Evolutionary conservation across 1,284 basidiomycete genomes (phyloP).

Genomic region (Ustilago bromivora): DNA sequence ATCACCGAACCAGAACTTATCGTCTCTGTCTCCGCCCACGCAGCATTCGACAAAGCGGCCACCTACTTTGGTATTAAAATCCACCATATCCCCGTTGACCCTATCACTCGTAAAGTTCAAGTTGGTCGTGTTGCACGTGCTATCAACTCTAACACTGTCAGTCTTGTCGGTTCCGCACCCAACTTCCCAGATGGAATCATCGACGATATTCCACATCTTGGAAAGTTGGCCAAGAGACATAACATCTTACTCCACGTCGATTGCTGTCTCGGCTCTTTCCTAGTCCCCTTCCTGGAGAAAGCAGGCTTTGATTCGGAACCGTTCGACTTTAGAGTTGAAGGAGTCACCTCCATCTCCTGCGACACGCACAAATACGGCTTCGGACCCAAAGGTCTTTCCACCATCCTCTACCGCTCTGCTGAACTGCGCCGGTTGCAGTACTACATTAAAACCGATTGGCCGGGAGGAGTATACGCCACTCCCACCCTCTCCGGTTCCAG

Average conservation of each 20-base stretch:
- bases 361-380: constrained; percentile 70
- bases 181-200: constrained; percentile 74
- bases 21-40: constrained; percentile 86
- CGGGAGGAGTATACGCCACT: constrained; percentile 68
- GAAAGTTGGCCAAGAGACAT: constrained; percentile 79
- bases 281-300: constrained; percentile 66
- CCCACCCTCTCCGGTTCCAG: constrained; percentile 71
- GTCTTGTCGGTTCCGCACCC: constrained; percentile 89
- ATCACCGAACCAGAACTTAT: constrained; percentile 95
- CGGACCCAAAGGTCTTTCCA: constrained; percentile 66
- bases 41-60: constrained; percentile 93
- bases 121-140: constrained; percentile 79
- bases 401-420: constrained; percentile 61
- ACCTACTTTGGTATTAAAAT: constrained; percentile 93
- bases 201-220: constrained; percentile 87
- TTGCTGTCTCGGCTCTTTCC: constrained; percentile 70
- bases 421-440: constrained; percentile 67
- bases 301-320: constrained; percentile 64
- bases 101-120: constrained; percentile 82
- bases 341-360: constrained; percentile 67
- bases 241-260: constrained; percentile 87
- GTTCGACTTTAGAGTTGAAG: constrained; percentile 68
- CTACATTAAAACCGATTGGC: constrained; percentile 68
- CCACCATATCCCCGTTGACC: constrained; percentile 87
- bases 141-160: constrained; percentile 67